Evolutionary conservation across 768 basidiomycete genomes (phyloP).

Genomic region (Podaxis sp.): DNA sequence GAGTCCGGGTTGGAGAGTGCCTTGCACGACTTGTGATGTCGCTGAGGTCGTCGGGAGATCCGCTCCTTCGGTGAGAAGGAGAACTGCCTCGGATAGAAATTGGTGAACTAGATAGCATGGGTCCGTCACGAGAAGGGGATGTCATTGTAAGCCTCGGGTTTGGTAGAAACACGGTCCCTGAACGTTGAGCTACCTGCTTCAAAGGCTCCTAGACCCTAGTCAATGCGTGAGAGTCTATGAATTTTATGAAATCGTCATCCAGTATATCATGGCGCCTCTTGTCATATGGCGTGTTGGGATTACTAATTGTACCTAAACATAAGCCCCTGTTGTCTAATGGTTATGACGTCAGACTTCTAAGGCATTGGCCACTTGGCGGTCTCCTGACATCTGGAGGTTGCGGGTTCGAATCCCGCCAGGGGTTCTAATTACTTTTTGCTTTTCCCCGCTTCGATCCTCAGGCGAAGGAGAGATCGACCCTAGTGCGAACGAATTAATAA

Average conservation of each 20-base stretch:
- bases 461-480: no score
- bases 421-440: constrained; percentile 35
- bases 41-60: constrained; percentile 40
- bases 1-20: constrained; percentile 60
- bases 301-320: neutral
- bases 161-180: neutral
- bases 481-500: no score
- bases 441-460: constrained; percentile 7
- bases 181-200: neutral
- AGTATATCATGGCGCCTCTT: neutral
- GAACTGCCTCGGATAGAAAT: constrained; percentile 40
- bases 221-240: neutral
- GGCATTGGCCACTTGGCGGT: neutral
- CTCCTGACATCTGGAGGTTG: constrained; percentile 68
- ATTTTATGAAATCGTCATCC: neutral
- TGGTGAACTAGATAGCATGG: constrained; percentile 40
- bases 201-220: neutral
- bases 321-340: constrained; percentile 86
- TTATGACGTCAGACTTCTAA: constrained; percentile 91
- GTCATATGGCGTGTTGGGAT: neutral
- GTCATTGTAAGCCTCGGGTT: constrained; percentile 28
- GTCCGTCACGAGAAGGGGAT: constrained; percentile 35
- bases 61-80: constrained; percentile 38
- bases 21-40: constrained; percentile 44
- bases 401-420: constrained; percentile 86